Evolutionary conservation across 73 alveolate species (phyloP), one percentile per base, ranked within the genome.

Genomic region (Strombidium stylifer): DNA sequence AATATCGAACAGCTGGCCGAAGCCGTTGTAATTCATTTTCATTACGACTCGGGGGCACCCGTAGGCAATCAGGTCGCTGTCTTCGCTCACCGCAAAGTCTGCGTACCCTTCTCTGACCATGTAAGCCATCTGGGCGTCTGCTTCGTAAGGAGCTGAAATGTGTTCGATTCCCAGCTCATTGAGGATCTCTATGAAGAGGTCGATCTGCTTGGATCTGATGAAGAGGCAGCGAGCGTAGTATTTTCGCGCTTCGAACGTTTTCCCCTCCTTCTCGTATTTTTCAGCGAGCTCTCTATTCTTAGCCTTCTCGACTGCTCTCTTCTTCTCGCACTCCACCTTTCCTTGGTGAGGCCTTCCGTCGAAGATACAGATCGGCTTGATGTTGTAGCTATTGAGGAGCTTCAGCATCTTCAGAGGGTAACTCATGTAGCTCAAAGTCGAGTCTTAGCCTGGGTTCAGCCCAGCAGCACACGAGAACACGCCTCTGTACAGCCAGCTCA

Each of bases 401-500:
- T 86, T 50, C 41, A 94, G 72, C 97, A 94, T 91, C 51, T 92
- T 92, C 6, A 90, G 81, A 21, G 97, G 93, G 65, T 61, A 94
- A 74, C 86, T 61, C 39, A 94, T 57, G 71, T 69, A 94, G 54
- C 89, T 85, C 60, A 82, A 86, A 28, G 94, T 88, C 49, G n/a
- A n/a, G n/a, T 77, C 51, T 15, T 47, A 57, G 18, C 73, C 89
- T 27, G 49, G 53, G 20, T 85, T 92, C 19, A 86, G 85, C 53
- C 91, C 93, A 65, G 68, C 69, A 18, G 94, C 82, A 66, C 86
- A 84, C 1, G 97, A 84, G 82, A 88, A 94, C 7, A 89, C 93
- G 2, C 99, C 99, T 50, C 82, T 92, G 76, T 94, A 94, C 15
- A 94, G 82, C 97, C 97, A 94, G 12, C 89, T 87, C 99, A 94